Conservation (phyloP, 352 stramenopile genomes). For the Phytophthora constricta region DNA sequence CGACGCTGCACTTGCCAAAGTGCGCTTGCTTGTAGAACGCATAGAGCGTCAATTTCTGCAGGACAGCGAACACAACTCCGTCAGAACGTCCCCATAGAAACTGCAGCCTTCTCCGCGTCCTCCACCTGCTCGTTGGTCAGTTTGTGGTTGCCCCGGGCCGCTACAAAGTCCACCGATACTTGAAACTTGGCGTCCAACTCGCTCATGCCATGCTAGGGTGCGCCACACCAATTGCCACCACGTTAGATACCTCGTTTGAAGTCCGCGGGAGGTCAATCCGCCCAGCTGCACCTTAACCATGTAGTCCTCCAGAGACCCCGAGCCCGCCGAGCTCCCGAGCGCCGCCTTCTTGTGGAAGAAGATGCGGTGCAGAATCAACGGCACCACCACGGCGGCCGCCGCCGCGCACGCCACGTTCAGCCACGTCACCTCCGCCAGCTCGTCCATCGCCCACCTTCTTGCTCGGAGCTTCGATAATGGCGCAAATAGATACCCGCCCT, state of each 20-base stretch:
- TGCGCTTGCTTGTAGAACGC: slow-evolving; percentile 86
- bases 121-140: slow-evolving; percentile 73
- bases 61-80: slow-evolving; percentile 7
- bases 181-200: slow-evolving; percentile 74
- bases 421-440: slow-evolving; percentile 46
- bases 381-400: slow-evolving; percentile 44
- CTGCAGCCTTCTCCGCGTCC: neutral
- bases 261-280: neutral
- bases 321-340: slow-evolving; percentile 43
- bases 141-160: slow-evolving; percentile 45
- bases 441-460: slow-evolving; percentile 22
- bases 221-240: slow-evolving; percentile 1
- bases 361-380: slow-evolving; percentile 62
- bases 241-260: slow-evolving; percentile 3
- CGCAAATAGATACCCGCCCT: no score
- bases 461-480: slow-evolving; percentile 14
- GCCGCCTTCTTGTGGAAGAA: slow-evolving; percentile 47
- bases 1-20: slow-evolving; percentile 56
- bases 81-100: slow-evolving; percentile 20
- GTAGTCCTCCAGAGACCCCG: slow-evolving; percentile 62
- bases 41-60: slow-evolving; percentile 75
- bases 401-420: slow-evolving; percentile 41
- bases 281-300: slow-evolving; percentile 44
- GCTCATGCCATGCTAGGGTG: slow-evolving; percentile 57
- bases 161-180: slow-evolving; percentile 75